Evolutionary conservation across 495 filamentous ascomycete genomes (phyloP).

Genomic region (Neurospora tetrasperma): DNA sequence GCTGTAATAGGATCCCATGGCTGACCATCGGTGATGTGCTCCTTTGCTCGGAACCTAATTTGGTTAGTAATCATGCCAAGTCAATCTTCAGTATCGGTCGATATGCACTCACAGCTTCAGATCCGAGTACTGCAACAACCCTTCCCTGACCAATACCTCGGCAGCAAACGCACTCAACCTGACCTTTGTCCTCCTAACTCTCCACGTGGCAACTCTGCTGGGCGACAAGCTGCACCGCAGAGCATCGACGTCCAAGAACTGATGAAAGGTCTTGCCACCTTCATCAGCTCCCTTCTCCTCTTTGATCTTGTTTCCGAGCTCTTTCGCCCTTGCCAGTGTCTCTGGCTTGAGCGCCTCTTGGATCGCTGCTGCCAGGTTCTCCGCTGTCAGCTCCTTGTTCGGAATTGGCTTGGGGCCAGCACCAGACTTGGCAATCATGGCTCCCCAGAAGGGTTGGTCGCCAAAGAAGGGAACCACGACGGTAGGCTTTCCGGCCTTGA

Average conservation of each 20-base stretch:
- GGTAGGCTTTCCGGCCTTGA: constrained; percentile 58
- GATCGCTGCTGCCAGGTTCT: constrained; percentile 54
- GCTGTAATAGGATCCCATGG: constrained; percentile 65
- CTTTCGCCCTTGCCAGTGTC: constrained; percentile 44
- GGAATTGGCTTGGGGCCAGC: constrained; percentile 66
- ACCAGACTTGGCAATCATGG: constrained; percentile 59
- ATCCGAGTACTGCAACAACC: constrained; percentile 50
- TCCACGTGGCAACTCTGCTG: constrained; percentile 58
- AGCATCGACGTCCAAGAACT: constrained; percentile 48
- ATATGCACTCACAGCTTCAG: constrained; percentile 50
- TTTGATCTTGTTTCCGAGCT: constrained; percentile 50
- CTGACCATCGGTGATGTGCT: constrained; percentile 64
- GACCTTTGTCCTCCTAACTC: constrained; percentile 51
- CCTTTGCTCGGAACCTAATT: constrained; percentile 49
- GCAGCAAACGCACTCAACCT: constrained; percentile 61
- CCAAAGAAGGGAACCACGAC: constrained; percentile 78
- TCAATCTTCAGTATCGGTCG: neutral
- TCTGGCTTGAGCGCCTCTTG: constrained; percentile 45
- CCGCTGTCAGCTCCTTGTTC: constrained; percentile 53
- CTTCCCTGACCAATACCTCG: constrained; percentile 50
- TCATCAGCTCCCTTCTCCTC: constrained; percentile 53
- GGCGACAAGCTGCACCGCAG: constrained; percentile 58
- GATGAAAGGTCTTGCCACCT: constrained; percentile 60
- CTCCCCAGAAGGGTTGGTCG: constrained; percentile 77
- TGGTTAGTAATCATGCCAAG: constrained; percentile 12